Evolutionary conservation across 805 yeast species (phyloP), one percentile per base, ranked within the genome.

Genomic region (Barnettozyma wickerhamii): DNA sequence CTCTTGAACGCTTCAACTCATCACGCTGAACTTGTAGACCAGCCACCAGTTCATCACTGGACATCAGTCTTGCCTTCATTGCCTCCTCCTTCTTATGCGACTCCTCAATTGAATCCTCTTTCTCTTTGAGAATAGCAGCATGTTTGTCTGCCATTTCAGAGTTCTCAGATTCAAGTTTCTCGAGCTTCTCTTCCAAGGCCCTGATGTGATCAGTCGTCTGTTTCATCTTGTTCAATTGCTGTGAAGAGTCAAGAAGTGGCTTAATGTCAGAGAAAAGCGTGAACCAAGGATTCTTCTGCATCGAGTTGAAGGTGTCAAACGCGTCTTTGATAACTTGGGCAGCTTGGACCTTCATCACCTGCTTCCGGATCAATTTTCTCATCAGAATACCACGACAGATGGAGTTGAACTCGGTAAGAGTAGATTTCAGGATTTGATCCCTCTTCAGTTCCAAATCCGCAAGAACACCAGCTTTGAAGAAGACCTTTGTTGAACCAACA

Each of bases 381-480:
- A 74, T 68, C 7, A 74, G 43, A n/a, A 65, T 71, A 6, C 95
- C 97, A 46, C 88, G 71, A 5, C 77, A 65, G 2, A 72, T 48
- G 5, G 90, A 68, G 55, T 87, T 95, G 41, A 93, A 72, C 4
- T 63, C 62, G 0, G 81, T 72, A 30, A 86, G 64, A 2, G 81
- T 70, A 3, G 59, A 51, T 35, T 74, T 71, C 28, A 93, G 63
- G 38, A 76, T 72, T 27, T 68, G 65, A 48, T 89, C 96, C 45
- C 95, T 80, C 40, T 74, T 69, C 48, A 79, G 79, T 59, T 93
- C 99, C 43, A 93, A 71, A 41, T 80, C 80, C 3, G 98, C 99
- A 52, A 93, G 70, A 69, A 91, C 87, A 49, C 99, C 99, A 27
- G 98, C 96, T 58, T 95, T 84, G 68, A 93, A 87, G 66, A 93